Conservation (phyloP, 257 asterid genomes). For the Jaltomata sinuosa region DNA sequence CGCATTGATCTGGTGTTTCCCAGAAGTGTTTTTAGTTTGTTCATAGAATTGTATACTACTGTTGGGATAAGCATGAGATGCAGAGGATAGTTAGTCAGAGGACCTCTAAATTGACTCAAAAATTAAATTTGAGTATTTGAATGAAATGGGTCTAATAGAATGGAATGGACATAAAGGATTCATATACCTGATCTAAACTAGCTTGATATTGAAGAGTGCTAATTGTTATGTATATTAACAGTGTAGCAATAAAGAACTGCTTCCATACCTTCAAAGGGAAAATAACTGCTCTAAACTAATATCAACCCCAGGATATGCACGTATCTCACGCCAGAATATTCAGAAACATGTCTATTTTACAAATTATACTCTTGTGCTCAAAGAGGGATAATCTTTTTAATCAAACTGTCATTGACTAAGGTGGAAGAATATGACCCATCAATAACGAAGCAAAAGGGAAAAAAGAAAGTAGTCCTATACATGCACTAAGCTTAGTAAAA, state of each 20-base stretch:
- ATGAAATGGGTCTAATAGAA: background rate
- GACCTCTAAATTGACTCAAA: background rate
- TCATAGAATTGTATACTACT: background rate
- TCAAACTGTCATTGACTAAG: background rate
- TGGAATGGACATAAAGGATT: background rate
- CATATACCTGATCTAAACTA: background rate
- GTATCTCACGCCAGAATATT: background rate
- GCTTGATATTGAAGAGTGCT: background rate
- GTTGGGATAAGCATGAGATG: background rate
- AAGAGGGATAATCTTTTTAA: background rate
- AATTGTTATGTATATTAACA: background rate
- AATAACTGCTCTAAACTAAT: background rate
- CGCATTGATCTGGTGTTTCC: background rate
- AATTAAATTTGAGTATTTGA: background rate
- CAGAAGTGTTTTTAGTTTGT: background rate
- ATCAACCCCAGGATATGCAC: background rate
- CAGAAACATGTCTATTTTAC: background rate
- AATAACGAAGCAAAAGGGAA: conserved; percentile 6
- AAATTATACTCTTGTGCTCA: background rate
- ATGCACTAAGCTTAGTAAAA: background rate
- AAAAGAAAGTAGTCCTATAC: background rate
- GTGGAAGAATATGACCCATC: background rate
- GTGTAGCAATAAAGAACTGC: background rate
- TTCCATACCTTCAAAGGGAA: background rate
- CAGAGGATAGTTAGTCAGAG: background rate